Evolutionary conservation across 2,329 filamentous ascomycete genomes (phyloP).

Genomic region (Hypoxylon sp.): DNA sequence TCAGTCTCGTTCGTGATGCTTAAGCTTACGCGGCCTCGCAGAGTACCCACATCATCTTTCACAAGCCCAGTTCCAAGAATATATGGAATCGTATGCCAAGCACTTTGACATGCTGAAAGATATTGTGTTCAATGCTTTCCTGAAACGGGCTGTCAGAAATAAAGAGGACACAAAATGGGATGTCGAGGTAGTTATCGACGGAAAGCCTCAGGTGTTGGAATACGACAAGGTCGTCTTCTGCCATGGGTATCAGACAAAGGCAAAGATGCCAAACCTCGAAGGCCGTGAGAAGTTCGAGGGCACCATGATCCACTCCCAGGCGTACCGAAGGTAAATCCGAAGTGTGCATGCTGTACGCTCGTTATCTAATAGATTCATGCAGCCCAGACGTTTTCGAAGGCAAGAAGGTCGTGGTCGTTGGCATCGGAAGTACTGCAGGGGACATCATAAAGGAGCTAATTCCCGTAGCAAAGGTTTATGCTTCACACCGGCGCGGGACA

Average conservation of each 20-base stretch:
- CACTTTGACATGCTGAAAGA: conserved; percentile 57
- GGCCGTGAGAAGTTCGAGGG: conserved; percentile 58
- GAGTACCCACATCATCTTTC: conserved; percentile 51
- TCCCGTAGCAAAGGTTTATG: conserved; percentile 57
- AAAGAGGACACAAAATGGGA: conserved; percentile 54
- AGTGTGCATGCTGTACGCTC: background rate
- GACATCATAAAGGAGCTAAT: conserved; percentile 57
- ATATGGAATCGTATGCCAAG: conserved; percentile 59
- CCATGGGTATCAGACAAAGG: conserved; percentile 55
- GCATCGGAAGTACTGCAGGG: conserved; percentile 59
- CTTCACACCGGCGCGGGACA: conserved; percentile 59
- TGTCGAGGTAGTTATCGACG: conserved; percentile 52
- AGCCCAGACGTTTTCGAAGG: conserved; percentile 56
- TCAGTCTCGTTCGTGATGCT: too few species aligned
- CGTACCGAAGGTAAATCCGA: conserved; percentile 53
- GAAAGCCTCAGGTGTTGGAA: conserved; percentile 43
- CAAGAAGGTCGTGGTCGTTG: conserved; percentile 62
- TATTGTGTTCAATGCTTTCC: conserved; percentile 54
- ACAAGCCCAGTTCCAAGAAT: conserved; percentile 55
- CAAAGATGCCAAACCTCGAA: conserved; percentile 56
- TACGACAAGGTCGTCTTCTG: conserved; percentile 59
- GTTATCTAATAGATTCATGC: background rate
- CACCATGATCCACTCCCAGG: conserved; percentile 58
- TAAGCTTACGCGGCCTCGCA: conserved; percentile 22
- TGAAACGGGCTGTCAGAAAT: conserved; percentile 52